phyloP scores from a whole-genome alignment of 1,284 basidiomycete species.

The Apiotrichum porosum region DNA sequence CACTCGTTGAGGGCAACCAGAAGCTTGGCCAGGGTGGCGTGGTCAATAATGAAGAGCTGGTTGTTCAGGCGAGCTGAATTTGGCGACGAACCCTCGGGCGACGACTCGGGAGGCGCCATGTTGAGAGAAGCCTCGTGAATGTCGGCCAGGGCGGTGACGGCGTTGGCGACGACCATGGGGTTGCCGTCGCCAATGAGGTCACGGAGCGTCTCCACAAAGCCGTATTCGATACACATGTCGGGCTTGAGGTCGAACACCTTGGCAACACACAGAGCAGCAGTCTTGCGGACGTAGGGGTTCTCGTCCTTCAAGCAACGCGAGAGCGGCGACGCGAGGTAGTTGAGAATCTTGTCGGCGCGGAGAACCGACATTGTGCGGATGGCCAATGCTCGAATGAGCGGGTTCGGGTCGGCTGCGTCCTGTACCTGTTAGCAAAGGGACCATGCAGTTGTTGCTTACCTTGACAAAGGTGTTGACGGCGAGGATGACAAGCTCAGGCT shows the following conservation, averaged over 20 bases:
- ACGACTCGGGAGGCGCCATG: conserved; percentile 26
- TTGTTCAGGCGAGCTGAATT: conserved; percentile 52
- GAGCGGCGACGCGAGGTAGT: conserved; percentile 91
- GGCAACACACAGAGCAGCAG: conserved; percentile 88
- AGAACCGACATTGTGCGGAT: conserved; percentile 98
- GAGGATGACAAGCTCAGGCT: conserved; percentile 94
- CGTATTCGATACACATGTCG: conserved; percentile 88
- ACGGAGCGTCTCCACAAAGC: conserved; percentile 81
- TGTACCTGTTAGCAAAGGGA: conserved; percentile 46
- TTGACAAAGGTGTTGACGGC: conserved; percentile 98
- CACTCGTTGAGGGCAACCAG: conserved; percentile 96
- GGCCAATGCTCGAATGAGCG: conserved; percentile 89
- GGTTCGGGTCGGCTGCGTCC: conserved; percentile 93
- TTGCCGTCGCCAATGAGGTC: conserved; percentile 72
- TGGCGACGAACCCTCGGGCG: conserved; percentile 46
- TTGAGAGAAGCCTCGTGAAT: conserved; percentile 62
- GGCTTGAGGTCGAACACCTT: conserved; percentile 97
- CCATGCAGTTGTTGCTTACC: conserved; percentile 27
- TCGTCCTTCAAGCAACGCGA: conserved; percentile 88
- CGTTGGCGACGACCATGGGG: conserved; percentile 98
- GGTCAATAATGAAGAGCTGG: conserved; percentile 70
- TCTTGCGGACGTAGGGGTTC: conserved; percentile 96
- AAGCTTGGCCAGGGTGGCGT: conserved; percentile 76
- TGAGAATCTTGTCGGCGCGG: conserved; percentile 97
- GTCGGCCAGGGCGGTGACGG: conserved; percentile 92